Evolutionary conservation across 1,284 basidiomycete species (phyloP), one percentile per base, ranked within the genome.

Genomic region (Melampsora abietis-canadensis): DNA sequence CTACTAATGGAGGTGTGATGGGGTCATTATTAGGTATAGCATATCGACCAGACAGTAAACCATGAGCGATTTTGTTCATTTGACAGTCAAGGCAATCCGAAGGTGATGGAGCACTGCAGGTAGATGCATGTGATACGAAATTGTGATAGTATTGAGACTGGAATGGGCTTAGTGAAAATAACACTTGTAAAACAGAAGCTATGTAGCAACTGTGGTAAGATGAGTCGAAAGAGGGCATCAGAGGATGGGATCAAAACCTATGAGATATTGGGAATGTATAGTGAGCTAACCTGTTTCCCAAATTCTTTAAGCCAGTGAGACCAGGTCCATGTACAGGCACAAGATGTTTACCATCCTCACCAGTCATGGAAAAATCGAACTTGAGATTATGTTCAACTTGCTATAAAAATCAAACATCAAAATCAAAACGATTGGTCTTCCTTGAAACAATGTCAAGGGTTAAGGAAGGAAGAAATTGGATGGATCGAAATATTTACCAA

Each of bases 361-460:
- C 88, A 0, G 90, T 93, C 80, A 98, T 88, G 3, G 90, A 92
- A 82, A 98, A 98, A 82, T 98, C 94, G 80, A 94, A 98, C 74
- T 88, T 89, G 68, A 97, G 85, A 80, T 98, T 98, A 79, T 98
- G 94, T 81, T 97, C 94, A 79, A 98, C 90, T 90, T 98, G 92
- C 91, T 92, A 77, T 2, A 5, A 62, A 34, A 37, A 69, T 77
- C 47, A 77, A 67, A 19, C 46, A 64, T n/a, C 7, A 24, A 15
- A 27, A 27, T 27, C 51, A 48, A 61, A 60, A 6, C 0, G n/a
- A 19, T 1, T 17, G 17, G 15, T 37, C 37, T 27, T 37, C 37
- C 12, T 37, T 37, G 37, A 37, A n/a, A n/a, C 27, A 2, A 15
- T n/a, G 34, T 37, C 68, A 17, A n/a, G 48, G n/a, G 27, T 27